These are phyloP conservation scores for Fulvia fulva DNA, from an alignment of 2,329 filamentous ascomycete species.

Conservation along the genomic window DNA sequence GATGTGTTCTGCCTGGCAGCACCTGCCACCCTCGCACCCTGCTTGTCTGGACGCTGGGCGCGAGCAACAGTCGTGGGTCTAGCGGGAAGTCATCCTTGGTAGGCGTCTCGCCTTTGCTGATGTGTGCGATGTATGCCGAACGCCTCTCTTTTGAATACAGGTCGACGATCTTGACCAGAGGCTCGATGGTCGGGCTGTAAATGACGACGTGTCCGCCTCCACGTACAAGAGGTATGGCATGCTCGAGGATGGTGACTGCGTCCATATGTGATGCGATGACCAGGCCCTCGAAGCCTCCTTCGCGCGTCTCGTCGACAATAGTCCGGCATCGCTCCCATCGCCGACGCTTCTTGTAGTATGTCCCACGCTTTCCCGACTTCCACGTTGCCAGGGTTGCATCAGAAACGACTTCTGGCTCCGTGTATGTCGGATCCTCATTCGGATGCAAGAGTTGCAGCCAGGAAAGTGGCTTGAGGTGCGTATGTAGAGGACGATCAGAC, in stretches of 20 bases:
- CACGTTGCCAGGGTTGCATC: conserved; percentile 61
- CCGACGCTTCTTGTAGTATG: conserved; percentile 83
- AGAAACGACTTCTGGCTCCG: conserved; percentile 57
- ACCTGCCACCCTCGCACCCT: conserved; percentile 83
- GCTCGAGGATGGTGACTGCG: conserved; percentile 67
- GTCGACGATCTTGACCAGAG: conserved; percentile 72
- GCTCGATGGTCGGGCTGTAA: conserved; percentile 77
- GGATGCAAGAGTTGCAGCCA: conserved; percentile 90
- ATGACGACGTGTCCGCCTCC: conserved; percentile 82
- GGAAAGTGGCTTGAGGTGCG: conserved; percentile 75
- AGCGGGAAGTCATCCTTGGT: conserved; percentile 70
- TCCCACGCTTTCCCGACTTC: conserved; percentile 78
- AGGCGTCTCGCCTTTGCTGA: conserved; percentile 27
- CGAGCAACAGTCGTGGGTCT: conserved; percentile 80
- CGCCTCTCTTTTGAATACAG: conserved; percentile 77
- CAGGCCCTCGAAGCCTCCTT: conserved; percentile 77
- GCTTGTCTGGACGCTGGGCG: conserved; percentile 74
- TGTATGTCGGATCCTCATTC: conserved; percentile 68
- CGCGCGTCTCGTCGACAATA: conserved; percentile 70
- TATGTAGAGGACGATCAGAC: conserved; percentile 68
- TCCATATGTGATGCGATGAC: conserved; percentile 81
- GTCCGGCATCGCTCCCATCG: conserved; percentile 70
- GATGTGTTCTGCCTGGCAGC: conserved; percentile 84
- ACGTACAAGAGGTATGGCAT: conserved; percentile 72
- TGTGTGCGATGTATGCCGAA: conserved; percentile 63